Percentiles rank a stretch among this genome's conserved stretches.
Conservation (phyloP, 2,329 filamentous ascomycete species). For the Apiospora saccharicola region DNA sequence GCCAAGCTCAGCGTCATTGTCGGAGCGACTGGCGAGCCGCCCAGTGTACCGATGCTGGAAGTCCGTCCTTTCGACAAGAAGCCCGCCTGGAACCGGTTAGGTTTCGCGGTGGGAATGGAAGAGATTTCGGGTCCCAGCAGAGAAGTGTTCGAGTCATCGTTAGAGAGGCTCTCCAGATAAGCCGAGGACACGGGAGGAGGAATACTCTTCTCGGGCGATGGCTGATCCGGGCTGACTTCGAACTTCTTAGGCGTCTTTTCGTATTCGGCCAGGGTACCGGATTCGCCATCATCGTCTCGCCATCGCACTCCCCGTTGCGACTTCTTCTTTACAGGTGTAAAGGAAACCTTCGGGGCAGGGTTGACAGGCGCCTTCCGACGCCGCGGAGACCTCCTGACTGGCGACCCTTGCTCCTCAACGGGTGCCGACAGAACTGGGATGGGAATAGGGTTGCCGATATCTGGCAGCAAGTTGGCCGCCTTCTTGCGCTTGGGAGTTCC, state of each 20-base stretch:
- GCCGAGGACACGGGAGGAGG: constrained; percentile 60
- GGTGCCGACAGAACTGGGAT: constrained; percentile 49
- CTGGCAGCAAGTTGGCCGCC: constrained; percentile 46
- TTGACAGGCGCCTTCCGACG: constrained; percentile 70
- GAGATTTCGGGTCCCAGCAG: constrained; percentile 60
- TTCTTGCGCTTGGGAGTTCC: constrained; percentile 82
- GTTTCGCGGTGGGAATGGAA: constrained; percentile 55
- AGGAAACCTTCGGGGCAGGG: constrained; percentile 75
- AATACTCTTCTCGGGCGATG: constrained; percentile 58
- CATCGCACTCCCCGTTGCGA: constrained; percentile 83
- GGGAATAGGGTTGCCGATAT: constrained; percentile 52
- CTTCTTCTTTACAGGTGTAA: constrained; percentile 83
- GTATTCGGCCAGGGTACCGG: constrained; percentile 87
- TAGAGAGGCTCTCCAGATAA: constrained; percentile 48
- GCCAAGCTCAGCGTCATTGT: constrained; percentile 65
- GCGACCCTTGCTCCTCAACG: constrained; percentile 55
- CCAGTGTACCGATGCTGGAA: constrained; percentile 50
- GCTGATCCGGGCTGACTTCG: constrained; percentile 62
- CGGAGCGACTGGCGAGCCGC: constrained; percentile 69
- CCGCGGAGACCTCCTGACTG: constrained; percentile 80
- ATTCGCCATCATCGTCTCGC: constrained; percentile 87
- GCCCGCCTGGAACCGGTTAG: constrained; percentile 85
- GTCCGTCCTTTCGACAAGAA: constrained; percentile 72
- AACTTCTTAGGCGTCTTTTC: constrained; percentile 85
- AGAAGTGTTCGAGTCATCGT: constrained; percentile 64